phyloP scores from a whole-genome alignment of 768 basidiomycete genomes.

The Sporobolomyces phaffii region DNA sequence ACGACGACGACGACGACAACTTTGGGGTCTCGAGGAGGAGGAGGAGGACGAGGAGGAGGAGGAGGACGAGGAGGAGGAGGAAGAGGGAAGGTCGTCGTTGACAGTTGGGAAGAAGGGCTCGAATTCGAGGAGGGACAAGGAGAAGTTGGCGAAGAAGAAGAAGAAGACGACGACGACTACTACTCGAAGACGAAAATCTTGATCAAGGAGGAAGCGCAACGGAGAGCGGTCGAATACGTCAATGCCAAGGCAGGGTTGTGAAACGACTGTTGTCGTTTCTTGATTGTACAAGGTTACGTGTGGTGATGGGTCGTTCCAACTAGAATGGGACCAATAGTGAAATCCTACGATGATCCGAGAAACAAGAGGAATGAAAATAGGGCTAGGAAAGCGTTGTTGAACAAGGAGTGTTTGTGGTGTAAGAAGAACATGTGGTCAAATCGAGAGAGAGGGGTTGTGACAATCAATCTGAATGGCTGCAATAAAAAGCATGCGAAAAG shows the following conservation, averaged over 20 bases:
- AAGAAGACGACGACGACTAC: neutral
- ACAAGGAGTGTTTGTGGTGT: too few relatives aligned
- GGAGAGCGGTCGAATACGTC: constrained; percentile 9
- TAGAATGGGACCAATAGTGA: too few relatives aligned
- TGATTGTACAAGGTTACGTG: too few relatives aligned
- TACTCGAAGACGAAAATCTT: neutral
- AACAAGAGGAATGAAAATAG: neutral
- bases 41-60: neutral
- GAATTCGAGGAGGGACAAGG: neutral
- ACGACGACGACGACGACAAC: neutral
- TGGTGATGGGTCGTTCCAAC: too few relatives aligned
- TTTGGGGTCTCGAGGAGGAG: neutral
- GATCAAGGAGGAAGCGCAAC: constrained; percentile 7
- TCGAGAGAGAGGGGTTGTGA: too few relatives aligned
- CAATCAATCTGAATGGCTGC: too few relatives aligned
- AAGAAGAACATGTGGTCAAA: too few relatives aligned
- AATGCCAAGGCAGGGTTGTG: neutral
- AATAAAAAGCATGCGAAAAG: too few relatives aligned
- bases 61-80: neutral
- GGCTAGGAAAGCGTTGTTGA: too few relatives aligned
- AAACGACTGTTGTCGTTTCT: neutral
- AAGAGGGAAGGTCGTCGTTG: neutral
- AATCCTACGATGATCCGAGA: too few relatives aligned
- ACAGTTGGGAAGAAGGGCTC: too few relatives aligned
- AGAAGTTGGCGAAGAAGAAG: neutral